phyloP scores from a whole-genome alignment of 2,329 filamentous ascomycete species.

The Ustilaginoidea virens region DNA sequence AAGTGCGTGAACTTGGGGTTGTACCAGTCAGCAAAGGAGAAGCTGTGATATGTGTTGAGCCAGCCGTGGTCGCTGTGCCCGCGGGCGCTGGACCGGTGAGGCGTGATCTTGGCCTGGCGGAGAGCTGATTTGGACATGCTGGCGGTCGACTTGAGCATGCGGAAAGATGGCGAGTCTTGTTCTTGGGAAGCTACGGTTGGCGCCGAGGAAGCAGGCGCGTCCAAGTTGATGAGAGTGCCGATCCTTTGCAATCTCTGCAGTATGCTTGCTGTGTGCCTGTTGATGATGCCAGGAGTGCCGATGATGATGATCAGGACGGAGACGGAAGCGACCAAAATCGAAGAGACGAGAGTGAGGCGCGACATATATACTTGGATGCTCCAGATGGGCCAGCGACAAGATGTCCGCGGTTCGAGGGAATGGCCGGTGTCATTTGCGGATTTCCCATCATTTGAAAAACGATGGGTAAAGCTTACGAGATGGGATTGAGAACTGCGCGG shows the following conservation, averaged over 20 bases:
- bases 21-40: slow-evolving; percentile 63
- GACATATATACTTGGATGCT: slow-evolving; percentile 21
- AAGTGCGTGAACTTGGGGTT: slow-evolving; percentile 53
- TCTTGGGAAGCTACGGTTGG: too few relatives aligned
- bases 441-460: slow-evolving; percentile 1
- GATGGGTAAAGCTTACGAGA: slow-evolving; percentile 6
- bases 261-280: slow-evolving; percentile 5
- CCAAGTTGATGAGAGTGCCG: slow-evolving; percentile 4
- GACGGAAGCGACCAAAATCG: slow-evolving; percentile 21
- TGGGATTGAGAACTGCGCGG: background rate
- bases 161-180: slow-evolving; percentile 7
- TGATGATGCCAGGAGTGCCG: slow-evolving; percentile 7
- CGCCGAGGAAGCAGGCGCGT: too few relatives aligned
- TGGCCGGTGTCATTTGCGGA: too few relatives aligned
- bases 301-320: slow-evolving; percentile 22
- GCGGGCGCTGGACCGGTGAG: slow-evolving; percentile 54
- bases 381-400: slow-evolving; percentile 8
- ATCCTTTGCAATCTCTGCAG: slow-evolving; percentile 4
- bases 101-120: slow-evolving; percentile 54
- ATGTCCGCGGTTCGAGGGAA: too few relatives aligned
- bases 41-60: slow-evolving; percentile 78
- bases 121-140: slow-evolving; percentile 46
- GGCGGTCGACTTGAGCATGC: slow-evolving; percentile 22
- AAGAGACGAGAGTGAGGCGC: slow-evolving; percentile 16
- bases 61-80: slow-evolving; percentile 74